Percentiles rank a stretch among this genome's conserved stretches.
These are phyloP conservation scores for Streptanthus diversifolius DNA, from an alignment of 345 rosid species.

Conservation along the genomic window DNA sequence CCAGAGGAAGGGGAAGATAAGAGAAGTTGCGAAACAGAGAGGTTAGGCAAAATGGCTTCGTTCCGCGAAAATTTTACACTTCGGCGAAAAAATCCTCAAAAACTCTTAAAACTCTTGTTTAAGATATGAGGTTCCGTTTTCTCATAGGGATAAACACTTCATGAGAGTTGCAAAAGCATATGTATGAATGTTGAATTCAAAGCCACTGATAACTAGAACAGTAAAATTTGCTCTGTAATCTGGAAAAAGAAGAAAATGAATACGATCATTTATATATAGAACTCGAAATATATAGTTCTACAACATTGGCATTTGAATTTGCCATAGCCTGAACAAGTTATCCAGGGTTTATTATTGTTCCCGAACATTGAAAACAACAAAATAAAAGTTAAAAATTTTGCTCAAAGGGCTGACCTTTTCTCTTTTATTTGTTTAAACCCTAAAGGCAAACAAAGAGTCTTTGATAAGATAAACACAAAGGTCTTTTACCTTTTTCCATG, in stretches of 20 bases:
- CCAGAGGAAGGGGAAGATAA: neutral
- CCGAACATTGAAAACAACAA: neutral
- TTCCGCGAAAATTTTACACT: neutral
- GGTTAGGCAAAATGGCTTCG: neutral
- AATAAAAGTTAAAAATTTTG: neutral
- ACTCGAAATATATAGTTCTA: constrained; percentile 21
- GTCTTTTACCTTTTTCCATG: neutral
- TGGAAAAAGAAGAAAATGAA: neutral
- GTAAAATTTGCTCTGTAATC: constrained; percentile 2
- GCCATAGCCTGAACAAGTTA: constrained; percentile 15
- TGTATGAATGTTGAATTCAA: neutral
- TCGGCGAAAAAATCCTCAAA: neutral
- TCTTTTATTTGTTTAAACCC: constrained; percentile 26
- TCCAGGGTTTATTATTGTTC: constrained; percentile 28
- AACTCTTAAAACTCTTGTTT: neutral
- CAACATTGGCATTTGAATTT: constrained; percentile 29
- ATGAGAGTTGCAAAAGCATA: neutral
- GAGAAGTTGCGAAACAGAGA: neutral
- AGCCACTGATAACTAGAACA: neutral
- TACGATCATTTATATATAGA: constrained; percentile 10
- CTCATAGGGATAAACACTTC: neutral
- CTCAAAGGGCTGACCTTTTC: constrained; percentile 14
- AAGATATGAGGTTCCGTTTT: no score
- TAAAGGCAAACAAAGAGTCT: constrained; percentile 27
- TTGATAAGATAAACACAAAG: constrained; percentile 1